These are phyloP conservation scores for Botryotinia narcissicola DNA, from an alignment of 2,329 filamentous ascomycete genomes.

Conservation along the genomic window DNA sequence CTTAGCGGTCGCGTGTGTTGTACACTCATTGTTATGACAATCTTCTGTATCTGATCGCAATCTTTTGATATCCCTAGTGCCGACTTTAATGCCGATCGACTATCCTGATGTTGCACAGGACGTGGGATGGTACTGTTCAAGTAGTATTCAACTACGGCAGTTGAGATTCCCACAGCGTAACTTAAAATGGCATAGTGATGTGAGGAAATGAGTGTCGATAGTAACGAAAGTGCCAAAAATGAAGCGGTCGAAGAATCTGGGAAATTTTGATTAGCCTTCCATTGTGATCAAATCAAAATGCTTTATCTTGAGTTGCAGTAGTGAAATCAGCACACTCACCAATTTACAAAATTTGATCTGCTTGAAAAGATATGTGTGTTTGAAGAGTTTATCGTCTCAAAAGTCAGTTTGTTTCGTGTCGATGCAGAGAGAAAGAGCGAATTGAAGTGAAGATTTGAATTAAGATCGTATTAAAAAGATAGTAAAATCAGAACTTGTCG, in stretches of 20 bases:
- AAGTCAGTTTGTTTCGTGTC: slow-evolving; percentile 5
- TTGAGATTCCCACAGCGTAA: not conserved
- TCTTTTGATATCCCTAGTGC: not conserved
- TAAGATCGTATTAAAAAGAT: not conserved
- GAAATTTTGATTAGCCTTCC: not conserved
- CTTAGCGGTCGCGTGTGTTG: slow-evolving; percentile 30
- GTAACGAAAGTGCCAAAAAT: slow-evolving; percentile 13
- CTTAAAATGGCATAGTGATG: slow-evolving; percentile 15
- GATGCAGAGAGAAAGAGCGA: slow-evolving; percentile 16
- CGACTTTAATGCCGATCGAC: not conserved
- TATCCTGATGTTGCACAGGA: not conserved
- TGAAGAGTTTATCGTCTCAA: not conserved
- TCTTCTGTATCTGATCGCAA: not conserved
- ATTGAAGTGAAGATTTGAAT: not conserved
- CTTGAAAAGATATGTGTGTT: not conserved
- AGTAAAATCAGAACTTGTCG: not conserved
- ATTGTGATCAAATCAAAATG: not conserved
- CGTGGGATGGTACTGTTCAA: not conserved
- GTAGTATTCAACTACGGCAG: not conserved
- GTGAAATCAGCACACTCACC: not conserved
- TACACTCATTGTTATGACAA: slow-evolving; percentile 27
- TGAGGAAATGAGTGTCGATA: not conserved
- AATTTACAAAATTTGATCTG: not conserved
- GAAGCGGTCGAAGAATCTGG: not conserved
- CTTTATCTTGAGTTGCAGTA: not conserved